Percentiles rank a stretch among this genome's conserved stretches.
Conservation (phyloP, 805 yeast species). For the Saturnispora quitensis region DNA sequence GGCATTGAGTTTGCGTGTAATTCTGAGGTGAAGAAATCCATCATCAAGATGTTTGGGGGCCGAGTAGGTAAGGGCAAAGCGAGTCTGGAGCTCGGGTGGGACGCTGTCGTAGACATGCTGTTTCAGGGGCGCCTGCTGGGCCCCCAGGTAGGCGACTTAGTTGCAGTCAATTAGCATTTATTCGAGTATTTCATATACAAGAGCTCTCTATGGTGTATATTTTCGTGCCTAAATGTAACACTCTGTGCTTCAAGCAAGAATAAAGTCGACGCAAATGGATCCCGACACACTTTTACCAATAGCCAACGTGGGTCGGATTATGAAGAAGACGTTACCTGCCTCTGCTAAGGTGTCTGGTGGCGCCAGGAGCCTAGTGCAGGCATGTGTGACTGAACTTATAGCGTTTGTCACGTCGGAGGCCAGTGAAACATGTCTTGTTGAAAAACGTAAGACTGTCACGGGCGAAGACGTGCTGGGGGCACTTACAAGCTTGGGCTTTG, state of each 20-base stretch:
- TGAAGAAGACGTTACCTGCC: conserved; percentile 64
- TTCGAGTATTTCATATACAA: not conserved
- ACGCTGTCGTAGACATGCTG: not conserved
- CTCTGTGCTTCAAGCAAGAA: conserved; percentile 24
- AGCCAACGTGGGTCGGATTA: conserved; percentile 62
- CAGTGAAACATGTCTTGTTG: conserved; percentile 53
- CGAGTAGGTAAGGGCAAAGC: not conserved
- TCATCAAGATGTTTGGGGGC: not conserved
- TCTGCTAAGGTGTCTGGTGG: conserved; percentile 73
- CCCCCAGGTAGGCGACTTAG: not conserved
- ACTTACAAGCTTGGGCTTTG: conserved; percentile 57
- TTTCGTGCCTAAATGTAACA: not conserved
- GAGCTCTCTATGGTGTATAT: not conserved
- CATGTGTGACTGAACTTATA: conserved; percentile 56
- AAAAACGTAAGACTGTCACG: conserved; percentile 59
- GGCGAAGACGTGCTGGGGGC: conserved; percentile 63
- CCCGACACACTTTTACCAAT: conserved; percentile 30
- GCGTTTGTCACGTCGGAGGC: conserved; percentile 60
- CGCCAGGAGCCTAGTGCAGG: conserved; percentile 70
- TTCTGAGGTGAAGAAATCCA: not conserved
- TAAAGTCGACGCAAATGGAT: conserved; percentile 9
- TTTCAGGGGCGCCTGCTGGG: not conserved
- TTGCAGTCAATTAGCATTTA: not conserved
- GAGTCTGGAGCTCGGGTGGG: not conserved
- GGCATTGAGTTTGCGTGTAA: not conserved